Base-by-base conservation (phyloP, 176 grass and related monocot genomes). In the Oryza glaberrima region DNA sequence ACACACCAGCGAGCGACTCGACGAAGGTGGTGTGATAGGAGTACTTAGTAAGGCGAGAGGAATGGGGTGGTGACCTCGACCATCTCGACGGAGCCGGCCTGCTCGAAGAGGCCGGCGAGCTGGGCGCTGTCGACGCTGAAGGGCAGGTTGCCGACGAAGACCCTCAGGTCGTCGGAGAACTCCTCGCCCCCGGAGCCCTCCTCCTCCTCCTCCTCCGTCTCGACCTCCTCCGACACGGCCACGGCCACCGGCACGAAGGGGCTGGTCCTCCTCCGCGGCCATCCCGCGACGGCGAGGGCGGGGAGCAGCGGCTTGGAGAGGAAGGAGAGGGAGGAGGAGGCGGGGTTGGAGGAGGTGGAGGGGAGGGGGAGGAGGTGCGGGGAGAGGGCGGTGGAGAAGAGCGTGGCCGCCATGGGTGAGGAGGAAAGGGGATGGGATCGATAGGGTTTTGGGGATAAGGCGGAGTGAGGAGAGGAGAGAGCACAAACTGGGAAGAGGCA, bases 51-150 rank as follows among this genome's bases (percentile, higher is more conserved):
- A 52, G 17, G 5, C 19, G 34, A 34, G 60, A 35, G 54, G 72
- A 83, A 10, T 26, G 13, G 6, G 47, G 7, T 6, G 49, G 0
- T 43, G 11, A 97, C 95, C 95, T 97, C 92, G 54, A 94, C 95
- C 86, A 94, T 97, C 86, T 97, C 95, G 54, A 94, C 95, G 48
- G 88, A 89, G 54, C 95, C 95, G 20, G 83, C 84, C 52, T 90
- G 78, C 71, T 92, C 90, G 68, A 97, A 97, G 48, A 97, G 86
- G 13, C 86, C 88, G 11, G 95, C 95, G 61, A 94, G 92, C 89
- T 97, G 88, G n/a, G 92, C 80, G 77, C 92, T 97, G 83, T 94
- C 95, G 64, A 97, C 90, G 77, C 65, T 91, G 78, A 94, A 97
- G 9, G 92, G 90, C 17, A 97, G 90, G 76, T 94, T 97, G 70